These are phyloP conservation scores for Penicillium sclerotiorum DNA, from an alignment of 2,329 filamentous ascomycete species.

Conservation along the genomic window DNA sequence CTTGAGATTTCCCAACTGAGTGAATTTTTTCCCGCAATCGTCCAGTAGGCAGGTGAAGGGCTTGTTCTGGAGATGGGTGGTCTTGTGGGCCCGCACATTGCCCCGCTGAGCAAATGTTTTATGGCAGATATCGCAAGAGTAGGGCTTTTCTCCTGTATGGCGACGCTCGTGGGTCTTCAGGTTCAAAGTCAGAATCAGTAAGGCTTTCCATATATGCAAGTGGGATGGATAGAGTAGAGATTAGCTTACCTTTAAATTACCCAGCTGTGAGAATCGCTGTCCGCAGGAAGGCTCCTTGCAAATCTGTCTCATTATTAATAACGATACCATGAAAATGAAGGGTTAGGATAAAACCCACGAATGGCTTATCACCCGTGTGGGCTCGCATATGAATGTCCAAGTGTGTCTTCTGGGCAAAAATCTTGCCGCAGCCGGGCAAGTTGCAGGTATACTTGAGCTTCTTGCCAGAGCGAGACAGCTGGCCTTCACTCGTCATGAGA, in stretches of 20 bases:
- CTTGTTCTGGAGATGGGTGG: constrained; percentile 76
- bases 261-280: constrained; percentile 82
- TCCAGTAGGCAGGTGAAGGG: constrained; percentile 81
- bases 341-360: constrained; percentile 74
- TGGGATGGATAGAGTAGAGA: neutral
- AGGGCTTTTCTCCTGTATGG: constrained; percentile 86
- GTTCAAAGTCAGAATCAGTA: neutral
- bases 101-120: constrained; percentile 84
- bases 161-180: constrained; percentile 78
- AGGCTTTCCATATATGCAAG: neutral
- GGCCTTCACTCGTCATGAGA: constrained; percentile 36
- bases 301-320: no score
- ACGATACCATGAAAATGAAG: no score
- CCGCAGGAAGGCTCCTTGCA: constrained; percentile 75
- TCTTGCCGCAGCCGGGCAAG: constrained; percentile 74
- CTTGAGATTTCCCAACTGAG: constrained; percentile 90
- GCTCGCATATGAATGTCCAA: constrained; percentile 85
- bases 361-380: constrained; percentile 89
- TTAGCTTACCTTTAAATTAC: constrained; percentile 76
- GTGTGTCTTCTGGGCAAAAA: constrained; percentile 89
- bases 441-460: constrained; percentile 73
- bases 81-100: constrained; percentile 81
- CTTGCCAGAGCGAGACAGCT: constrained; percentile 38
- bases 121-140: constrained; percentile 74
- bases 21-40: constrained; percentile 83